These are phyloP conservation scores for Allantophomopsis cytisporea DNA, from an alignment of 2,329 filamentous ascomycete species.

Conservation along the genomic window DNA sequence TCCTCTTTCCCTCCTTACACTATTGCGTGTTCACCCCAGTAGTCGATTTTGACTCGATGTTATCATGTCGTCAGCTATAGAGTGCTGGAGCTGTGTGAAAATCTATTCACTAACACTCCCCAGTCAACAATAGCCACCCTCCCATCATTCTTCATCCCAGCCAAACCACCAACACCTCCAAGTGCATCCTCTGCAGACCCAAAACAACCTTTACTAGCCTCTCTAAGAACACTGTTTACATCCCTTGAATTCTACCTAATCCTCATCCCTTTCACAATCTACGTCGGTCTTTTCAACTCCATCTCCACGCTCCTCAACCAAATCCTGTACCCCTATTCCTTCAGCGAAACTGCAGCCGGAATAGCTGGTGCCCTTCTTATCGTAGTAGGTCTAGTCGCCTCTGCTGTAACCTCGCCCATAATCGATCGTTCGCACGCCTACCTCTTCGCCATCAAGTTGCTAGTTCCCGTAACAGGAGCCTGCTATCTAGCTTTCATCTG, in stretches of 20 bases:
- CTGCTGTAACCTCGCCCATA: conserved; percentile 67
- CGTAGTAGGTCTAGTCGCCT: conserved; percentile 66
- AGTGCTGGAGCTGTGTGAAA: no score
- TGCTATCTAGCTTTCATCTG: conserved; percentile 70
- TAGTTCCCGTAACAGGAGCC: conserved; percentile 62
- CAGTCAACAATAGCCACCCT: conserved; percentile 50
- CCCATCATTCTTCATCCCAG: conserved; percentile 72
- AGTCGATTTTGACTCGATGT: no score
- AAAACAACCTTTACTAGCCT: conserved; percentile 38
- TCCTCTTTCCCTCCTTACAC: neutral
- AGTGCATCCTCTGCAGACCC: conserved; percentile 44
- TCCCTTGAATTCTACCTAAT: conserved; percentile 70
- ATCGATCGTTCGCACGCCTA: conserved; percentile 78
- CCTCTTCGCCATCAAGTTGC: conserved; percentile 55
- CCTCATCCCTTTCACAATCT: conserved; percentile 67
- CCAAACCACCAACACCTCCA: conserved; percentile 62
- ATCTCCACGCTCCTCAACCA: conserved; percentile 81
- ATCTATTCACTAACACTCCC: neutral
- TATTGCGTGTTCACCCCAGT: no score
- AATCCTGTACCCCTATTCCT: conserved; percentile 76
- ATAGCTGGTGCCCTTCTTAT: conserved; percentile 86
- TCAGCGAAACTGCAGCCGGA: conserved; percentile 71
- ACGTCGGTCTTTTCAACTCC: conserved; percentile 90
- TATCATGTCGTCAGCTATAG: no score
- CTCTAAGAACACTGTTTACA: conserved; percentile 33